Conservation (phyloP, 2,329 filamentous ascomycete species). For the Cylindrodendrum hubeiense region DNA sequence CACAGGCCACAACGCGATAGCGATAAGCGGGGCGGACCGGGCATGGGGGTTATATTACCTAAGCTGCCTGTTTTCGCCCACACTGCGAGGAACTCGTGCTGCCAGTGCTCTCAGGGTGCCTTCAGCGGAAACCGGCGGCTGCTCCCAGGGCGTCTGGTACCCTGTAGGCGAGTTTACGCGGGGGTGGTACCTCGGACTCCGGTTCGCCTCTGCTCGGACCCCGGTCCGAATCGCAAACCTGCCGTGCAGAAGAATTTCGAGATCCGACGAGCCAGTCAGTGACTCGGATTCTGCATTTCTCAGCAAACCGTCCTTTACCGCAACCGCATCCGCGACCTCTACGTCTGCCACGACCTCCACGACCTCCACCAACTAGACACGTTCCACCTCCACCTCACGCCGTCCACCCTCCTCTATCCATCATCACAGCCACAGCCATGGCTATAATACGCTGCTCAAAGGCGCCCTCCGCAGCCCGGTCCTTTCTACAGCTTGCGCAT, state of each 20-base stretch:
- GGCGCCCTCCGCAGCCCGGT: conserved; percentile 52
- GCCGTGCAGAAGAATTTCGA: conserved; percentile 38
- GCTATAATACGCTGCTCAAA: conserved; percentile 53
- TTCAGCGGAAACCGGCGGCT: conserved; percentile 21
- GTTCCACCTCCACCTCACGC: not conserved
- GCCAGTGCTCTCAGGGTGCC: not conserved
- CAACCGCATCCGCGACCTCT: conserved; percentile 34
- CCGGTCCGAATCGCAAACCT: conserved; percentile 10
- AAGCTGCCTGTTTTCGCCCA: conserved; percentile 25
- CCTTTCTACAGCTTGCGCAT: conserved; percentile 57
- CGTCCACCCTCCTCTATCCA: not conserved
- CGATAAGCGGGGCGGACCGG: conserved; percentile 29
- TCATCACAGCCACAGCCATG: conserved; percentile 43
- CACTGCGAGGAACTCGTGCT: not conserved
- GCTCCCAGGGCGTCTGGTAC: conserved; percentile 27
- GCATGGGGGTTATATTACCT: conserved; percentile 16
- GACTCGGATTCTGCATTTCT: conserved; percentile 44
- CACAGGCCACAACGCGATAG: conserved; percentile 35
- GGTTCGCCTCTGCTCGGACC: conserved; percentile 35
- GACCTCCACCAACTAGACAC: conserved; percentile 18
- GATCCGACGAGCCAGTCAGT: conserved; percentile 31
- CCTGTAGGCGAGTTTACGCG: conserved; percentile 1
- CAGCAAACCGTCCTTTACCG: conserved; percentile 38
- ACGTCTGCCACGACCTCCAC: conserved; percentile 15
- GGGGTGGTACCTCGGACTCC: conserved; percentile 21